These are phyloP conservation scores for Spiraea crenata DNA, from an alignment of 331 rosid species.

Conservation along the genomic window DNA sequence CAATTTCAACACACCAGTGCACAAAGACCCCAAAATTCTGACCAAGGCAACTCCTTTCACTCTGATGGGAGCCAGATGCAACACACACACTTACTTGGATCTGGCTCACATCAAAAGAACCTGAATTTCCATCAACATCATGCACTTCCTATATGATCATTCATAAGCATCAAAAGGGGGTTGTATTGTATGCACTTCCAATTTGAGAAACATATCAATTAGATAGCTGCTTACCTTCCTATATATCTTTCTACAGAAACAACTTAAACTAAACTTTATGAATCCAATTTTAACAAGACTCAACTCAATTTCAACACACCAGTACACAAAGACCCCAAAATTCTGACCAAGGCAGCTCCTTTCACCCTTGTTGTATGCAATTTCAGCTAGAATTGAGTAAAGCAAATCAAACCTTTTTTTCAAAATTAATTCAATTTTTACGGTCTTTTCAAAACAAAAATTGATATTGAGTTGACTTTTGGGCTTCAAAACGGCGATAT, in stretches of 20 bases:
- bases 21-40: too few species aligned
- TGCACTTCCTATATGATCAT: too few species aligned
- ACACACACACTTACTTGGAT: conserved; percentile 54
- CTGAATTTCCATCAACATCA: conserved; percentile 33
- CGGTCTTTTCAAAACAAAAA: neutral
- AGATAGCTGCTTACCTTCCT: neutral
- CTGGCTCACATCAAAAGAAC: conserved; percentile 62
- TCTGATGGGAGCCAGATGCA: conserved; percentile 50
- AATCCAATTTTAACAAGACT: neutral
- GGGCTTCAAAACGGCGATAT: neutral
- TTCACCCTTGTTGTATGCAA: neutral
- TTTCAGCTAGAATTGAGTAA: neutral
- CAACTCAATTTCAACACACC: neutral
- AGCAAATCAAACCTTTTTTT: neutral
- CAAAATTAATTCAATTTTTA: neutral
- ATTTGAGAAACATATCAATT: neutral
- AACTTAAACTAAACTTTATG: neutral
- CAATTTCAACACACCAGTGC: too few species aligned
- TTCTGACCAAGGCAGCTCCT: neutral
- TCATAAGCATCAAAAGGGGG: too few species aligned
- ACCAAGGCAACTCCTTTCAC: too few species aligned
- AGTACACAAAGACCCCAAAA: neutral
- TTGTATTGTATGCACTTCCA: too few species aligned
- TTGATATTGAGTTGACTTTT: neutral
- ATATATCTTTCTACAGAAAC: neutral